Evolutionary conservation across 2,329 filamentous ascomycete genomes (phyloP), one percentile per base, ranked within the genome.

Genomic region (Arthrobotrys iridis): DNA sequence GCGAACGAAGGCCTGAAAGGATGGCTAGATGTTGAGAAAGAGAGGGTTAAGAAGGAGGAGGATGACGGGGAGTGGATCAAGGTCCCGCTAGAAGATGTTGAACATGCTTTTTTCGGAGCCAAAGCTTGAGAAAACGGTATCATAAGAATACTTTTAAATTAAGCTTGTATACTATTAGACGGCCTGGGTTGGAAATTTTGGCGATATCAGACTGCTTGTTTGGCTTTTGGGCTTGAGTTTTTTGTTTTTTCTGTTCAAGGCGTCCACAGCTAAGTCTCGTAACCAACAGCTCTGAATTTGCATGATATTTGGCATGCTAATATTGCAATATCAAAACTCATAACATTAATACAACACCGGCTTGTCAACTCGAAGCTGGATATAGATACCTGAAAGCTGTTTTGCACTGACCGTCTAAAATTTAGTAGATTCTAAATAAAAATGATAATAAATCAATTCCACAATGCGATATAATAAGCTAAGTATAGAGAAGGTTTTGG

Each of bases 51-150:
- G 8, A 35, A 24, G 20, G 71, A 75, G 11, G 62, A 75, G 5
- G 70, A 67, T 8, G 70, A 68, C 41, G 30, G 26, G 0, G 71
- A 75, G 18, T 75, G 71, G 71, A 64, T 75, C 13, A 60, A 68
- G 18, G 57, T 75, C 5, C 71, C 71, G 1, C 30, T 75, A 22
- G 45, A 75, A 8, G 63, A 75, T 7, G 63, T 68, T 7, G 48
- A 68, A 15, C 28, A 33, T 40, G 55, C 11, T 6, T 75, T 75
- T 37, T 75, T 75, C 24, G 60, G 58, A 7, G 41, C 24, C 1
- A 68, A 13, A 2, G 52, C 52, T 7, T 55, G 30, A 37, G 18
- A 24, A 43, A 43, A n/a, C n/a, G n/a, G n/a, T n/a, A n/a, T n/a
- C 37, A 40, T n/a, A 40, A 40, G 15, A 40, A 40, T 33, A 5